A percentile compares a stretch with the other conserved stretches of the same genome.
phyloP scores from a whole-genome alignment of 2,329 filamentous ascomycete genomes.

The Sporothrix inflata region DNA sequence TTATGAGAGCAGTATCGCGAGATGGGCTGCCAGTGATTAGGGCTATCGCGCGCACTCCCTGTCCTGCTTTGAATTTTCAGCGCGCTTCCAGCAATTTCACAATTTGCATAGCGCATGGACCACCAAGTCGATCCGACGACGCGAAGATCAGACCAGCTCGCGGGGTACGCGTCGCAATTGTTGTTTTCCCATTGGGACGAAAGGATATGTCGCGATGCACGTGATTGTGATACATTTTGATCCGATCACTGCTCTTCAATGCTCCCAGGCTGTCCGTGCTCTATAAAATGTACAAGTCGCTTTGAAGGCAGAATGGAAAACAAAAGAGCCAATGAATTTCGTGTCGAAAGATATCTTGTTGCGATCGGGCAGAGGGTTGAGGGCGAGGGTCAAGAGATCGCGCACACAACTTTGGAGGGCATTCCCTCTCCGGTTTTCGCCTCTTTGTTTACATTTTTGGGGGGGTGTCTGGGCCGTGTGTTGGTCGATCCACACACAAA shows the following conservation, averaged over 20 bases:
- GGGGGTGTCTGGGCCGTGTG: not conserved
- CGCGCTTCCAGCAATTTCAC: not conserved
- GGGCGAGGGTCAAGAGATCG: not conserved
- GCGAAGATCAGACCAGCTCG: not conserved
- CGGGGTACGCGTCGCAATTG: not conserved
- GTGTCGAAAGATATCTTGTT: too few relatives aligned
- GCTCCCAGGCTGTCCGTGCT: not conserved
- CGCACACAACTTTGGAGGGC: not conserved
- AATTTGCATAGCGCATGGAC: not conserved
- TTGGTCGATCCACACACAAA: not conserved
- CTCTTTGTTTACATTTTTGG: constrained; percentile 27
- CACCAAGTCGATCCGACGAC: not conserved
- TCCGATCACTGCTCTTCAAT: not conserved
- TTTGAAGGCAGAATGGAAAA: not conserved
- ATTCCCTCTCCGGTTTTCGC: not conserved
- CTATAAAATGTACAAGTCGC: not conserved
- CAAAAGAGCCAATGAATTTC: not conserved
- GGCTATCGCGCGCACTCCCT: not conserved
- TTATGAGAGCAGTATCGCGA: not conserved
- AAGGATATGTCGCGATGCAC: constrained; percentile 2
- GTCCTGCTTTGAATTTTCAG: constrained; percentile 10
- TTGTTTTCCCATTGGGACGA: not conserved
- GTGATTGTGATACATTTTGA: constrained; percentile 6
- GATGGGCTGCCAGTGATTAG: not conserved
- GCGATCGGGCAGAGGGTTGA: not conserved